Base-by-base conservation (phyloP, 345 rosid species). In the Kandelia obovata region DNA sequence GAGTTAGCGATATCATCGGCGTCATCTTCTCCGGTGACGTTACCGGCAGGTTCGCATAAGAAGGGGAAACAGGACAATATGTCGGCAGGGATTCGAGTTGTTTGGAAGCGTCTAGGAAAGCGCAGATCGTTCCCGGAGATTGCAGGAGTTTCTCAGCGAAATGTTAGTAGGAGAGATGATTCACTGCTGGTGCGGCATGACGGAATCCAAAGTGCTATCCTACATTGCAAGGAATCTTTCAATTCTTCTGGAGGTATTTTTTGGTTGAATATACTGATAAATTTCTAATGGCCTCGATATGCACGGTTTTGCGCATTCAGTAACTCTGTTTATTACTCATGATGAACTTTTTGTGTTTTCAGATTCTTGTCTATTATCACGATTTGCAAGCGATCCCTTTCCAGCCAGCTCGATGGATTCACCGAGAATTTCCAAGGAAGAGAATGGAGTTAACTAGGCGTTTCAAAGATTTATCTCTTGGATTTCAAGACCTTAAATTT, bases 11-110 rank as follows among this genome's bases (percentile, higher is more conserved):
- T 65, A 30, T 30, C 68, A 8, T 87, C 89, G 3, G 83, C 85
- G 17, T 69, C 81, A 21, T 69, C 88, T 2, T 87, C 88, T 30
- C 86, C 88, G 34, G 81, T 75, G 26, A 25, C 72, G n/a, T 17
- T 63, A 28, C 28, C 43, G 52, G 51, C 39, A 8, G 20, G 61
- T 31, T 75, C 81, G 2, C 66, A 75, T 2, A 71, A 62, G 69
- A 84, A 74, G 58, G 79, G 60, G 55, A 71, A 75, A 35, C 69
- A 51, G 67, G 73, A 64, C 49, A 71, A n/a, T 30, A 21, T 61
- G 51, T 70, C 56, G 11, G 68, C 69, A 0, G 84, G 81, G 71
- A 64, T 77, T 31, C 69, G 81, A 2, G 77, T 57, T 30, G 73
- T 59, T 17, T 65, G 72, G 47, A 74, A 77, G 71, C 64, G 72